Base-by-base conservation (phyloP, 176 grass and related monocot species). In the Puya raimondii region DNA sequence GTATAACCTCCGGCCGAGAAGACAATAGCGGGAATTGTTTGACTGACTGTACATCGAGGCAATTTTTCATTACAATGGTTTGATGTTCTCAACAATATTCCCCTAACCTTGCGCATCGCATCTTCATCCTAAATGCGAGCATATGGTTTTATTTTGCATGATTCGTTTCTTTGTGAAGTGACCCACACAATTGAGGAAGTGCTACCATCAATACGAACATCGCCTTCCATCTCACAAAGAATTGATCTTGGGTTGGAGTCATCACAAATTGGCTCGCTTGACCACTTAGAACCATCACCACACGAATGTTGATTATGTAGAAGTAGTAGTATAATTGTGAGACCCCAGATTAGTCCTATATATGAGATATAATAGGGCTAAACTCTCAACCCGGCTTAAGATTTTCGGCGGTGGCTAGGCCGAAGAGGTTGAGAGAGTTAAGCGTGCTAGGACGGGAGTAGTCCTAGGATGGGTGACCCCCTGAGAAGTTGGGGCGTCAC, bases 1-100 rank as follows among this genome's bases (percentile, higher is more conserved):
- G 83, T 52, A 70, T 70, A 89, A 49, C 84, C 86, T 0, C 70
- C 78, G 15, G 82, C 80, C 26, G 86, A 87, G 72, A 95, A 95
- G 69, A 87, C 65, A 54, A 90, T 64, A 33, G 91, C 81, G 0
- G 91, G 75, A 48, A 85, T 71, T 66, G 71, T 80, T 64, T 86
- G 72, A 23, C 53, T 74, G 0, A 33, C 74, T 42, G 51, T 81
- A 76, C 91, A 95, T 27, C 2, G 21, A 1, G 78, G 83, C 15
- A 63, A 51, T 18, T 70, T 59, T 15, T 54, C 42, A 16, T 11
- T 11, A 0, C 42, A 65, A 0, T 1, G 52, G 63, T 18, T 81
- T 42, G 65, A 71, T 82, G 15, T 87, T 53, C 51, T 87, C 77
- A 21, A 80, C 64, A 61, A 76, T 47, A 69, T 66, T 48, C 18